Evolutionary conservation across 495 filamentous ascomycete species (phyloP), one percentile per base, ranked within the genome.

Genomic region (Podospora fimiseda): DNA sequence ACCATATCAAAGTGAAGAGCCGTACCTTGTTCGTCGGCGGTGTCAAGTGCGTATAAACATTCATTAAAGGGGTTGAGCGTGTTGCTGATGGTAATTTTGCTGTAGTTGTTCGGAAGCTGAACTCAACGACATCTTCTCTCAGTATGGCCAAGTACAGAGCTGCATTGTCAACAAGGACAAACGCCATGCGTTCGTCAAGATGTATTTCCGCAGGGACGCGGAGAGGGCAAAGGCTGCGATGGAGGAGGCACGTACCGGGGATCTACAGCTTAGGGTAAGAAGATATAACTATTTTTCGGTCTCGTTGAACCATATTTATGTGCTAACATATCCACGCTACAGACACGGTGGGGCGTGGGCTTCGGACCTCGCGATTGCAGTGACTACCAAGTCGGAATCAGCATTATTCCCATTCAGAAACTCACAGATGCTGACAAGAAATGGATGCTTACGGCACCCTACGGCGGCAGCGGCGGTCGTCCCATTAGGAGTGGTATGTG

Each of bases 151-250:
- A 42, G 94, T 99, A 1, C 93, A 99, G 62, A 95, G 90, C 9
- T 96, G 90, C 68, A 99, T 99, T 55, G 92, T 96, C 61, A 95
- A 97, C 70, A 84, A 86, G 53, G 94, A 97, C 59, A 97, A 96
- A 70, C 87, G 93, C 19, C 94, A 97, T 70, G 93, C 93, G 11
- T 99, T 99, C 62, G 91, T 99, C 56, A 99, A 99, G 69, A 97
- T 99, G 93, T 79, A 90, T 52, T 88, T 79, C 50, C 90, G 94
- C 20, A 74, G 79, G 23, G 90, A 96, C 64, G 91, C 93, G 9
- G 78, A 95, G 22, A 69, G 65, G 46, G 93, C 93, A 45, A 89
- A 93, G 55, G 81, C 86, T n/a, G 89, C 84, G 39, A 96, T 97
- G 90, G 90, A 96, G 59, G 85, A 83, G 3, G 78, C 82, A 58